Base-by-base conservation (phyloP, 2,329 filamentous ascomycete species). In the Pyricularia sp. region DNA sequence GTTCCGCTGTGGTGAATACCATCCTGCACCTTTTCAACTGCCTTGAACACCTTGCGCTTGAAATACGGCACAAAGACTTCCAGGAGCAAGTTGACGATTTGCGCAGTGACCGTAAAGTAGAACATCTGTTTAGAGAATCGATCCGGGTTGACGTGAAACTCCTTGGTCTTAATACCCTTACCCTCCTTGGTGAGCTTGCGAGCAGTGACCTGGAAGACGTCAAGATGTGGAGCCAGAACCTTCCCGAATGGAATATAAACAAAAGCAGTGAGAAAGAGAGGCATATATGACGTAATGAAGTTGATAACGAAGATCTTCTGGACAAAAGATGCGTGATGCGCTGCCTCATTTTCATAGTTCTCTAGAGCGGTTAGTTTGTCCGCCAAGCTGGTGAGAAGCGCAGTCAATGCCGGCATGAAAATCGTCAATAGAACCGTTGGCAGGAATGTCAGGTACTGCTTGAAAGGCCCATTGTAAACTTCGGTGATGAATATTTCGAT, bases 401-500 rank as follows among this genome's bases (percentile, higher is more conserved):
- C 85, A 1, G 89, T 92, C 65, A 97, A 86, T 0, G 93, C 87
- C 0, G 95, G 95, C 68, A 96, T 88, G 66, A 91, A 85, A 0
- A 90, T 36, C 1, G 92, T 94, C n/a, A 98, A 84, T 5, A 99
- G 87, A 31, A 95, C 84, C 0, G 94, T 97, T 0, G 95, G 95
- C 7, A 97, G 81, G 79, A 97, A 97, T 30, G 91, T 86, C 73
- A 99, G 78, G 70, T 96, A 90, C 25, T 86, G 86, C 80, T 98
- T 97, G 72, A 97, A 88, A 0, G 93, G 93, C 0, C 95, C 95
- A 70, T 89, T 86, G 78, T 99, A 98, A 20, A 98, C 89, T 78
- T 99, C 93, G 0, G 92, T 94, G 73, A 99, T 92, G 80, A 98
- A 97, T 36, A 98, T 92, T 77, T 99, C 95, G 71, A 97, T 92